Evolutionary conservation across 257 asterid genomes (phyloP).

Genomic region (Solanum ossicruentum): DNA sequence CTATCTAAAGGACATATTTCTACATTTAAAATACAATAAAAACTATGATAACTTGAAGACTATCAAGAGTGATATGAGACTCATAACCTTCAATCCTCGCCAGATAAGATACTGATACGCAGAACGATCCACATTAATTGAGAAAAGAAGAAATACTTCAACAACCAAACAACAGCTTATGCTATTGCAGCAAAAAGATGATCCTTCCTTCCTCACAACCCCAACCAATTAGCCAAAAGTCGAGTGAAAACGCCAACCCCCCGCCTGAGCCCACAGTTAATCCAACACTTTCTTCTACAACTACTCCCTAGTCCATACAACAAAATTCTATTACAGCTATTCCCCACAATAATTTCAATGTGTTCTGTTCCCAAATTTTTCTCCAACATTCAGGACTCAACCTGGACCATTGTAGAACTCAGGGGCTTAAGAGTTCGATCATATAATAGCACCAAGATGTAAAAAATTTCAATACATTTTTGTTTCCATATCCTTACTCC

Average conservation of each 20-base stretch:
- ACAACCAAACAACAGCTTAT: not conserved
- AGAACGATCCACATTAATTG: not conserved
- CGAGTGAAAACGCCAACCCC: not conserved
- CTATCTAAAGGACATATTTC: not conserved
- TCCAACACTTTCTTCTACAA: not conserved
- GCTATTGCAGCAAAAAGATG: not conserved
- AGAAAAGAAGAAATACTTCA: not conserved
- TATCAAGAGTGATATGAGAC: not conserved
- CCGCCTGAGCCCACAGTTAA: not conserved
- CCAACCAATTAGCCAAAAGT: not conserved
- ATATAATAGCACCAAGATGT: not conserved
- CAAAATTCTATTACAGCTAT: not conserved
- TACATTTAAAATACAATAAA: not conserved
- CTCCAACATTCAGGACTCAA: not conserved
- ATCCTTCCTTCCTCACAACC: not conserved
- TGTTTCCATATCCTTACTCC: not conserved
- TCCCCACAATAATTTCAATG: not conserved
- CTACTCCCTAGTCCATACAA: not conserved
- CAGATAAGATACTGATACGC: not conserved
- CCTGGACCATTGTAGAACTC: not conserved
- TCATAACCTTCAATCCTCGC: not conserved
- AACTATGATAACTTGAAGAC: not conserved
- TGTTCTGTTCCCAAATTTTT: not conserved
- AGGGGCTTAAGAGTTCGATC: not conserved
- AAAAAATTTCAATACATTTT: not conserved